Base-by-base conservation (phyloP, 306 rosid species). In the Carpinus viminea region DNA sequence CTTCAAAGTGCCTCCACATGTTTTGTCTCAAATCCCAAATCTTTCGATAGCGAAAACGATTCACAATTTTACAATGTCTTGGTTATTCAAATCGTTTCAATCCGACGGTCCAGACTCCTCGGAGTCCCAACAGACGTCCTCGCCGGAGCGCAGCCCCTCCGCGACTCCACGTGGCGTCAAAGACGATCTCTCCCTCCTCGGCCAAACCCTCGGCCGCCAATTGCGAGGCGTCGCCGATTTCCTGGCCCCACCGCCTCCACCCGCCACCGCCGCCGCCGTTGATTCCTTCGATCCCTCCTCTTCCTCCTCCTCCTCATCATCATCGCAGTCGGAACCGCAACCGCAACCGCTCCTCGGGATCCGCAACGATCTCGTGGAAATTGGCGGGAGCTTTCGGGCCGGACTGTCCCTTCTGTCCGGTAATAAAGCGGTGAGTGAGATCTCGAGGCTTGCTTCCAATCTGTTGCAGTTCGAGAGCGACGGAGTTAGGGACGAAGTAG, bases 281-380 rank as follows among this genome's bases (percentile, higher is more conserved):
- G 81, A 51, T 20, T 80, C 79, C 47, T 31, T 56, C 60, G 68
- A 72, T 56, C 57, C 68, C 31, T 34, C 69, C 6, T 31, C 79
- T 4, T 21, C 62, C 11, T 31, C 34, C 1, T 31, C 34, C 43
- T 36, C 34, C 24, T n/a, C 38, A 2, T n/a, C 47, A 7, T 2
- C 2, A 2, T 31, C 34, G 34, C 2, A 31, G 2, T 45, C 85
- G 52, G 15, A 70, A 47, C 68, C 83, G 74, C 83, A 71, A 47
- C 21, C 81, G 61, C 71, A 70, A 18, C 76, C 89, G 69, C 80
- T 95, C 48, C 18, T 78, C 3, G 99, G 99, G 69, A 86, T 95
- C 72, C 88, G 91, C 41, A 95, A 86, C 89, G 99, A 95, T 88
- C 93, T 95, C 10, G 92, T 71, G 81, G 99, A 95, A 85, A 93